Conservation (phyloP, 441 rosid genomes). For the Pelargonium myrrhifolium region DNA sequence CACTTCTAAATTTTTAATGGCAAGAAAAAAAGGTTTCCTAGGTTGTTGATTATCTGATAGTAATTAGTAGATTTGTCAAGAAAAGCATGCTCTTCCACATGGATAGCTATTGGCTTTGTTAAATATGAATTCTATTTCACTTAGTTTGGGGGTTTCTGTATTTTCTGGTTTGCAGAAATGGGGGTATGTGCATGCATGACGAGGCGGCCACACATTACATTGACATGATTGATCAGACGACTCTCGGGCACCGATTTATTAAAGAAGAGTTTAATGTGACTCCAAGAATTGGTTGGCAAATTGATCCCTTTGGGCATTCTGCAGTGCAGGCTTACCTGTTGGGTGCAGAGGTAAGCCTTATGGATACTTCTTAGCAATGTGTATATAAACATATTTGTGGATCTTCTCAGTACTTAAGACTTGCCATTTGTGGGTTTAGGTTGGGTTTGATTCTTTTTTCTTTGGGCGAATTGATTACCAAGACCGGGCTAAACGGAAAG, state of each 20-base stretch:
- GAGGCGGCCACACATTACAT: conserved; percentile 92
- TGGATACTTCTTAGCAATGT: too few relatives aligned
- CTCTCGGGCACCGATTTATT: conserved; percentile 85
- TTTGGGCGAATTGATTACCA: conserved; percentile 97
- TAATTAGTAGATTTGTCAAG: too few relatives aligned
- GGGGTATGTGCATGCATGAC: conserved; percentile 99
- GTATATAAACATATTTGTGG: too few relatives aligned
- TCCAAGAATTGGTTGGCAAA: conserved; percentile 99
- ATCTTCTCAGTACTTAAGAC: not conserved
- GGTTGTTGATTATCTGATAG: too few relatives aligned
- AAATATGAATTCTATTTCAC: not conserved
- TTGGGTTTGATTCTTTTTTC: conserved; percentile 91
- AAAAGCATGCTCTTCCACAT: too few relatives aligned
- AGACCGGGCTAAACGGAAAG: conserved; percentile 76
- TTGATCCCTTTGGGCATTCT: conserved; percentile 99
- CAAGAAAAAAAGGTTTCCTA: too few relatives aligned
- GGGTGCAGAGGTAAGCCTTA: conserved; percentile 97
- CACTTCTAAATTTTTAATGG: too few relatives aligned
- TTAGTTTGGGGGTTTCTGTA: not conserved
- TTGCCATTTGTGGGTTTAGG: conserved; percentile 38
- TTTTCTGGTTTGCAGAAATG: conserved; percentile 56
- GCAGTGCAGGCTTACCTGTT: conserved; percentile 96
- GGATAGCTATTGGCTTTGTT: too few relatives aligned
- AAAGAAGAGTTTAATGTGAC: conserved; percentile 73
- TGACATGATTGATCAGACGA: conserved; percentile 98